Evolutionary conservation across 495 filamentous ascomycete species (phyloP).

Genomic region (Xylaria bambusicola): DNA sequence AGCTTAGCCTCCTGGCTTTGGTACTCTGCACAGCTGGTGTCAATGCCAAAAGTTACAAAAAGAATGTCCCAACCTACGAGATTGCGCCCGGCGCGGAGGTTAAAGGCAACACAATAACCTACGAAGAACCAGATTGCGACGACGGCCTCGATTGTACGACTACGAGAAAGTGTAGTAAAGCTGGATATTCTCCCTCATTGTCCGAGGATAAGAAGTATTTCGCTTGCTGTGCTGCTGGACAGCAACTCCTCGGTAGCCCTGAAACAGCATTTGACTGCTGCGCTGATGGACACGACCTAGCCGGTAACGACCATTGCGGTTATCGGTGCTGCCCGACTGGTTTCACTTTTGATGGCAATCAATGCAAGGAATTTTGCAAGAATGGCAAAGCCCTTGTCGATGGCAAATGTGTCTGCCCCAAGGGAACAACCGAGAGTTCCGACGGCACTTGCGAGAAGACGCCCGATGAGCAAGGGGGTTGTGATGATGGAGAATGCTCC

Average conservation of each 20-base stretch:
- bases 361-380: slow-evolving; percentile 9
- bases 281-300: slow-evolving; percentile 11
- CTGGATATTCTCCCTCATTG: not conserved
- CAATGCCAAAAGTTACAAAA: not conserved
- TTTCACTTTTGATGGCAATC: slow-evolving; percentile 11
- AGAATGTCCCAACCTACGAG: slow-evolving; percentile 13
- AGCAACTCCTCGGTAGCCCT: slow-evolving; percentile 6
- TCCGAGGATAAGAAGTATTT: slow-evolving; percentile 14
- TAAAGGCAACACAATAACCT: slow-evolving; percentile 4
- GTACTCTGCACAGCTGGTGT: not conserved
- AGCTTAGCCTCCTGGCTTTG: slow-evolving; percentile 1
- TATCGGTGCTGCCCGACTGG: slow-evolving; percentile 15
- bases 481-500: slow-evolving; percentile 9
- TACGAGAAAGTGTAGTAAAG: slow-evolving; percentile 8
- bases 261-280: slow-evolving; percentile 18
- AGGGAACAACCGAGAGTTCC: not conserved
- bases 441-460: slow-evolving; percentile 13
- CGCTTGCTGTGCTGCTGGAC: slow-evolving; percentile 12
- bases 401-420: slow-evolving; percentile 14
- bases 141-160: not conserved
- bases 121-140: slow-evolving; percentile 7
- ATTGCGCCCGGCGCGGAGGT: not conserved
- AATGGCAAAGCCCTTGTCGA: slow-evolving; percentile 5
- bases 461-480: not conserved
- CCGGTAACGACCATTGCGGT: not conserved